Percentiles rank a stretch among this genome's conserved stretches.
Conservation (phyloP, 345 rosid genomes). For the Bretschneidera sinensis region DNA sequence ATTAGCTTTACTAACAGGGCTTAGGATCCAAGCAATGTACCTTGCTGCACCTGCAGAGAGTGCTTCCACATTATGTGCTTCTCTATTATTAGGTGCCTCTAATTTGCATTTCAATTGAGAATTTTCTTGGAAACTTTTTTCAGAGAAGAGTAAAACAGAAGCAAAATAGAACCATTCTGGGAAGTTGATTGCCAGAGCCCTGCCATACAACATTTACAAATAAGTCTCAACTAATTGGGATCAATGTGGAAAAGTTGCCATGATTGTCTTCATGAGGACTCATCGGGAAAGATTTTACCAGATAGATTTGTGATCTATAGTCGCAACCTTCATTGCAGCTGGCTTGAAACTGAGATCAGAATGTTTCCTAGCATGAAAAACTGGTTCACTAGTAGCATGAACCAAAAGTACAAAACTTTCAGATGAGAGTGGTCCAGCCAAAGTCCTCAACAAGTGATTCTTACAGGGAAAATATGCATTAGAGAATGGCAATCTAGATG, state of each 20-base stretch:
- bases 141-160: slow-evolving; percentile 47
- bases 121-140: slow-evolving; percentile 21
- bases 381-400: slow-evolving; percentile 29
- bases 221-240: background rate
- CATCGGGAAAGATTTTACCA: slow-evolving; percentile 41
- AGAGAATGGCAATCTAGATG: slow-evolving; percentile 56
- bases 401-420: slow-evolving; percentile 35
- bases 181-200: slow-evolving; percentile 77
- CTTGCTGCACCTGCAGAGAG: slow-evolving; percentile 46
- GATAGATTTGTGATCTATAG: slow-evolving; percentile 48
- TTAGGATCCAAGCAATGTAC: slow-evolving; percentile 70
- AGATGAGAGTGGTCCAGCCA: slow-evolving; percentile 46
- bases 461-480: slow-evolving; percentile 60
- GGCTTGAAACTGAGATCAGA: slow-evolving; percentile 19
- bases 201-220: slow-evolving; percentile 26
- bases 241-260: background rate
- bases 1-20: slow-evolving; percentile 39
- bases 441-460: slow-evolving; percentile 33
- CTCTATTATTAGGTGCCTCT: slow-evolving; percentile 13
- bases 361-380: slow-evolving; percentile 15
- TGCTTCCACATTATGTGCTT: slow-evolving; percentile 23
- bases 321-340: slow-evolving; percentile 20
- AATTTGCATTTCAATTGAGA: slow-evolving; percentile 18
- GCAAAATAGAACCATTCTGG: slow-evolving; percentile 84
- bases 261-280: slow-evolving; percentile 1